phyloP scores from a whole-genome alignment of 305 asterid species.

The Solanum aculeatissimum region DNA sequence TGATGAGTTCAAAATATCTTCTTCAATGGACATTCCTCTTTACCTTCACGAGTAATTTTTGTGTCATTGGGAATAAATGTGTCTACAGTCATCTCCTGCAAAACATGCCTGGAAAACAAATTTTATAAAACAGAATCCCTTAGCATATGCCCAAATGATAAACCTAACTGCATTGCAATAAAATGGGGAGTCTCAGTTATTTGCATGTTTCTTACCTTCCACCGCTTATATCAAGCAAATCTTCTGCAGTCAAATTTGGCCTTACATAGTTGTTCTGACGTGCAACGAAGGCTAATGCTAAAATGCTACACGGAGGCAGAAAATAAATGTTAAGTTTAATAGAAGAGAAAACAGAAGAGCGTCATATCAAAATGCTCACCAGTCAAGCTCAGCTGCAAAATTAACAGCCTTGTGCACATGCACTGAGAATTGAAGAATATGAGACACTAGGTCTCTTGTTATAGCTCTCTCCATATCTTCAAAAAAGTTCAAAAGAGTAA shows the following conservation, averaged over 20 bases:
- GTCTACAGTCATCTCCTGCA: slow-evolving; percentile 96
- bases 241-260: slow-evolving; percentile 82
- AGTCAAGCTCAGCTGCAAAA: slow-evolving; percentile 92
- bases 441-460: slow-evolving; percentile 72
- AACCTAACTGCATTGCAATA: background rate
- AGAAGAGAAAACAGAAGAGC: background rate
- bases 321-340: slow-evolving; percentile 4
- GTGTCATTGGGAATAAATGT: slow-evolving; percentile 93
- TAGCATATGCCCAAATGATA: background rate
- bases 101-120: slow-evolving; percentile 57
- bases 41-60: slow-evolving; percentile 71
- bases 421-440: slow-evolving; percentile 60
- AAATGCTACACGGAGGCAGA: slow-evolving; percentile 32
- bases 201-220: slow-evolving; percentile 64
- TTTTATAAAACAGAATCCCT: background rate
- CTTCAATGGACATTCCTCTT: background rate
- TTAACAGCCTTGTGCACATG: slow-evolving; percentile 58
- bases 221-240: slow-evolving; percentile 60
- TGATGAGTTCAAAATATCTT: background rate
- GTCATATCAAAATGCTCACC: slow-evolving; percentile 37
- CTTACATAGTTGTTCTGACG: slow-evolving; percentile 88
- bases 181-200: slow-evolving; percentile 3
- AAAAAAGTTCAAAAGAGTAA: slow-evolving; percentile 1
- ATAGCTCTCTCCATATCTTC: slow-evolving; percentile 98
- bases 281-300: slow-evolving; percentile 87